Evolutionary conservation across 2,329 filamentous ascomycete species (phyloP), one percentile per base, ranked within the genome.

Genomic region (Monosporascus sp.): DNA sequence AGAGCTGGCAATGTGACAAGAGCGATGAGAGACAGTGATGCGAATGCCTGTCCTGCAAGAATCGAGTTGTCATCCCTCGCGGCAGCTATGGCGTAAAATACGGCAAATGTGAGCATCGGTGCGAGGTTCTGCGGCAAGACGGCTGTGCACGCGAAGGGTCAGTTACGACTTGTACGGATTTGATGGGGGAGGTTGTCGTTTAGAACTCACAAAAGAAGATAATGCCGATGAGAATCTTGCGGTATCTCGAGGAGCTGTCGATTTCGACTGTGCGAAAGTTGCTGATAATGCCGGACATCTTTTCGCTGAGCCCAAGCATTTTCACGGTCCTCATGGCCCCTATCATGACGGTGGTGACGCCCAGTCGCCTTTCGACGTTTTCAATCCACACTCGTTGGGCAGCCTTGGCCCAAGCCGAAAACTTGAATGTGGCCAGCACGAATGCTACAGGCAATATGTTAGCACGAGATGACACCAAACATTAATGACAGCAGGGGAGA

Each of bases 271-370:
- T 31, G 6, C 70, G 58, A 45, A 69, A 51, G 3, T 56, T 54
- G 20, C 64, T 57, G 6, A 72, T 60, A 0, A 62, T 61, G 1
- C 51, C 55, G 1, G 58, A 58, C 31, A 70, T 60, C 1, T 63
- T 52, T 1, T 53, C 48, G 0, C 62, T 49, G 1, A 72, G 57
- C 0, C 72, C 73, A 14, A 71, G 67, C 67, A 77, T 76, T 59
- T 77, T 77, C 22, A 77, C 66, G 25, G 72, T 68, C 55, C 75
- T 75, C 65, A 78, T 75, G 3, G 73, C 69, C n/a, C 65, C 65
- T 0, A 78, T 67, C 63, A 75, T 69, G 3, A 63, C 64, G 1
- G 68, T 64, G 0, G 75, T 77, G 4, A 71, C 64, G 5, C 69
- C 65, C 5, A 77, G 68, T 5, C 75, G 71, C 39, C 69, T 65